Conservation (phyloP, 1,284 basidiomycete genomes). For the Marasmius fiardii region DNA sequence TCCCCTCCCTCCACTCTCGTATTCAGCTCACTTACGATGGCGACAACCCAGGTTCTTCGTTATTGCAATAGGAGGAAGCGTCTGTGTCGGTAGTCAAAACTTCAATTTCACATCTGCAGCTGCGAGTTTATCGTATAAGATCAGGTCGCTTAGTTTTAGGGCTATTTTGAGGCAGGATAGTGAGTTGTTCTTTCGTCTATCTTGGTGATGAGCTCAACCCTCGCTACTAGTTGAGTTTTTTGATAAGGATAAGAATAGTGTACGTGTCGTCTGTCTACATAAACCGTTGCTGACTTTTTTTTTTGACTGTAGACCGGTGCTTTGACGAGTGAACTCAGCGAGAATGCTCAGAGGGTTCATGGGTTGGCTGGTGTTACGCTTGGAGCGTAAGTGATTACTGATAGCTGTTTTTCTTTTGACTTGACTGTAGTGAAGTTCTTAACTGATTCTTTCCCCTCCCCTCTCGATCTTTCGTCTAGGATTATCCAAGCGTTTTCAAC, state of each 20-base stretch:
- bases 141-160: slow-evolving; percentile 70
- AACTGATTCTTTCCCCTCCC: no score
- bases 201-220: no score
- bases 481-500: slow-evolving; percentile 82
- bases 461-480: slow-evolving; percentile 24
- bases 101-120: slow-evolving; percentile 68
- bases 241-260: slow-evolving; percentile 77
- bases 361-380: slow-evolving; percentile 90
- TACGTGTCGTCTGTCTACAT: neutral
- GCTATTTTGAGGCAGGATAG: slow-evolving; percentile 82
- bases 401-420: no score
- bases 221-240: slow-evolving; percentile 66
- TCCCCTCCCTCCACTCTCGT: no score
- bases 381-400: slow-evolving; percentile 55
- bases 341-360: slow-evolving; percentile 90
- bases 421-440: no score
- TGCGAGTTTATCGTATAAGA: slow-evolving; percentile 60
- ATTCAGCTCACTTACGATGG: no score
- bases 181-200: no score
- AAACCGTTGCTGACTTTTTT: neutral
- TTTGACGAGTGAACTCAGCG: slow-evolving; percentile 79
- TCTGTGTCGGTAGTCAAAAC: slow-evolving; percentile 64
- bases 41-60: slow-evolving; percentile 59
- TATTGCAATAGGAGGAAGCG: slow-evolving; percentile 69
- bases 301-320: slow-evolving; percentile 58